phyloP scores from a whole-genome alignment of 2,329 filamentous ascomycete genomes.

The Cercospora canescens region DNA sequence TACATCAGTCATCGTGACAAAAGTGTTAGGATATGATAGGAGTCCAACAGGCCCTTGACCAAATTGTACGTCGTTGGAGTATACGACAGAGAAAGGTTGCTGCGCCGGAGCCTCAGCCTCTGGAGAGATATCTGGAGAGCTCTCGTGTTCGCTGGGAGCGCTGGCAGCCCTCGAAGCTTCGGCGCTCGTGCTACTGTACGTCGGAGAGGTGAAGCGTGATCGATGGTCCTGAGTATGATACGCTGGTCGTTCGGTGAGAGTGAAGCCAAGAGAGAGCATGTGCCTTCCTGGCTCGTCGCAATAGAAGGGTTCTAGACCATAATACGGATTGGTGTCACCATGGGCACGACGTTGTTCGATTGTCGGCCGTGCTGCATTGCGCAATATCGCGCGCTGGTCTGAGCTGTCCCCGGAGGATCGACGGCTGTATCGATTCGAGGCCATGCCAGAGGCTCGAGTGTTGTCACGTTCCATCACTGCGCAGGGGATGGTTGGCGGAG shows the following conservation, averaged over 20 bases:
- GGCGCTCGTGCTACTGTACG: conserved; percentile 9
- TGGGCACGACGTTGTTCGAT: not conserved
- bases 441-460: too few relatives aligned
- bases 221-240: not conserved
- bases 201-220: conserved; percentile 7
- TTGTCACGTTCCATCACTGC: too few relatives aligned
- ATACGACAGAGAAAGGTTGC: not conserved
- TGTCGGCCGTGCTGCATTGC: not conserved
- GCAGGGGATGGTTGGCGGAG: too few relatives aligned
- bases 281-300: not conserved
- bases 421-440: not conserved
- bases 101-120: not conserved
- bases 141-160: conserved; percentile 6
- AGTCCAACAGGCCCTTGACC: not conserved
- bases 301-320: not conserved
- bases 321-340: not conserved
- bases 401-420: not conserved
- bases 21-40: conserved; percentile 10
- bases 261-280: not conserved
- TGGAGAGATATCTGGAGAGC: conserved; percentile 9
- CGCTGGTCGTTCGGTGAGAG: not conserved
- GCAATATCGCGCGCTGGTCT: not conserved
- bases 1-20: conserved; percentile 28
- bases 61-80: not conserved
- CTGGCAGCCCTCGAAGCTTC: conserved; percentile 13